A percentile compares a stretch with the other conserved stretches of the same genome.
Evolutionary conservation across 306 rosid species (phyloP).

Genomic region (Cucurbita pepo): DNA sequence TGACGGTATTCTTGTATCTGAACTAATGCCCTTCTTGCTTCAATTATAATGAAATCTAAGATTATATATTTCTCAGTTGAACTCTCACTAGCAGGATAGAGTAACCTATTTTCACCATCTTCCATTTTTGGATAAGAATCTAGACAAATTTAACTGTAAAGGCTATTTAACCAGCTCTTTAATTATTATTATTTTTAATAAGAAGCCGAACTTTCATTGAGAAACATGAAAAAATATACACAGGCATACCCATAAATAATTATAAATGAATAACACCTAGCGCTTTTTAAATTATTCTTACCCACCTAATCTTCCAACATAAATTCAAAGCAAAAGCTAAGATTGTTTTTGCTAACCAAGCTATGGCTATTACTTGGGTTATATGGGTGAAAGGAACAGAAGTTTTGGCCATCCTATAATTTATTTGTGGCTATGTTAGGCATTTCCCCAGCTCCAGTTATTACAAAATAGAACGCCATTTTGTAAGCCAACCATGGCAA

Average conservation of each 20-base stretch:
- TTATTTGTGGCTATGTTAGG: not conserved
- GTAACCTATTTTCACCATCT: not conserved
- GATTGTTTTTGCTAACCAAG: not conserved
- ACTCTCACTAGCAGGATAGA: not conserved
- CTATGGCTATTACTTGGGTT: not conserved
- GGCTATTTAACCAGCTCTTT: too few species aligned
- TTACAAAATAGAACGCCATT: not conserved
- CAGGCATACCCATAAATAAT: too few species aligned
- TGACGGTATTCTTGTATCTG: too few species aligned
- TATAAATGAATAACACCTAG: too few species aligned
- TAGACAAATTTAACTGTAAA: too few species aligned
- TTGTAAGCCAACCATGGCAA: not conserved
- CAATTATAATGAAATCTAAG: not conserved
- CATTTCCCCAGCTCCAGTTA: not conserved
- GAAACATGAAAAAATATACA: too few species aligned
- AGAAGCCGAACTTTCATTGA: too few species aligned
- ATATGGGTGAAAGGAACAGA: not conserved
- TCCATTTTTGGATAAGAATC: too few species aligned
- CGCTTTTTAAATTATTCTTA: not conserved
- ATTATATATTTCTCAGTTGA: not conserved
- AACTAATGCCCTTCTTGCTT: too few species aligned
- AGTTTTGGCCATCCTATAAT: not conserved
- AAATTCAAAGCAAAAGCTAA: not conserved
- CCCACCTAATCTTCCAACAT: not conserved
- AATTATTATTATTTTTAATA: too few species aligned